Percentiles rank a stretch among this genome's conserved stretches.
These are phyloP conservation scores for Cryptosporidium sp. DNA, from an alignment of 169 alveolate genomes.

Conservation along the genomic window DNA sequence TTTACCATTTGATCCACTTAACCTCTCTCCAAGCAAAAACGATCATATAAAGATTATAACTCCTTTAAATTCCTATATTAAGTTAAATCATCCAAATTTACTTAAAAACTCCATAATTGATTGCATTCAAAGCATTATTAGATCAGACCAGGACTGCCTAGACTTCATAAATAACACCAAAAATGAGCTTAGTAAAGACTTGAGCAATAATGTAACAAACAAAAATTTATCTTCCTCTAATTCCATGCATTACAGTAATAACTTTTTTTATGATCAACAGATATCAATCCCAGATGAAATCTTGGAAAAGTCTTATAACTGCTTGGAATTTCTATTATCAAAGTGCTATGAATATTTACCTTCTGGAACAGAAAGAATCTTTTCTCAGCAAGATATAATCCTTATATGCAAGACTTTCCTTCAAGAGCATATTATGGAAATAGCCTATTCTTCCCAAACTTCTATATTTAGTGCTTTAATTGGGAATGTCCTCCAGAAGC, in stretches of 20 bases:
- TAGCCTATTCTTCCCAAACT: background rate
- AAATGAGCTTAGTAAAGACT: constrained; percentile 29
- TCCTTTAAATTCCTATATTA: constrained; percentile 35
- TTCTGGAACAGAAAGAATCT: background rate
- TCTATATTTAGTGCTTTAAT: constrained; percentile 2
- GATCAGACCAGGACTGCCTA: constrained; percentile 12
- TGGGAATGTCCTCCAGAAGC: constrained; percentile 9
- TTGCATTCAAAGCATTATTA: constrained; percentile 18
- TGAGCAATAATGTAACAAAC: background rate
- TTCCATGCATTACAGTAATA: background rate
- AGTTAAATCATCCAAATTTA: constrained; percentile 5
- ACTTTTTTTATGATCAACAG: background rate
- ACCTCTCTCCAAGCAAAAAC: constrained; percentile 16
- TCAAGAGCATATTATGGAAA: constrained; percentile 27
- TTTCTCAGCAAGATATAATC: constrained; percentile 26
- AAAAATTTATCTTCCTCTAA: background rate
- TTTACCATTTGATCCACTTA: constrained; percentile 56
- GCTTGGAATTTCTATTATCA: constrained; percentile 14
- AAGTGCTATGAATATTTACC: background rate
- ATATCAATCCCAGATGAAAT: constrained; percentile 31
- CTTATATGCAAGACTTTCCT: constrained; percentile 6
- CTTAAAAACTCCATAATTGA: constrained; percentile 14
- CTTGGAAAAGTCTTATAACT: background rate
- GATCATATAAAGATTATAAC: constrained; percentile 11
- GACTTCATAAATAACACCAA: constrained; percentile 7